Base-by-base conservation (phyloP, 441 rosid genomes). In the Adansonia rubrostipa region DNA sequence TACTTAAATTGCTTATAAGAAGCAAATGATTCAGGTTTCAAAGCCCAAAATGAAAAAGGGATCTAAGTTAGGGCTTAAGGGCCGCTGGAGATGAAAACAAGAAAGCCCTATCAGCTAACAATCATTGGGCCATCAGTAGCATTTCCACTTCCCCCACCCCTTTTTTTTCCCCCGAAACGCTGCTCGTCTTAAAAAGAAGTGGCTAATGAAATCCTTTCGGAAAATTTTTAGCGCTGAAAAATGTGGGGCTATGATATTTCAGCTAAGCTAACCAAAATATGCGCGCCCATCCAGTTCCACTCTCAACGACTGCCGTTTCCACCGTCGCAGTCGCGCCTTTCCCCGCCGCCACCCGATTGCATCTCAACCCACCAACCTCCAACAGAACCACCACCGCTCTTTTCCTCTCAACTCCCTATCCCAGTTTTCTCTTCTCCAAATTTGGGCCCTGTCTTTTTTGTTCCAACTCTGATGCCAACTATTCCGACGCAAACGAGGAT, bases 201-300 rank as follows among this genome's bases (percentile, higher is more conserved):
- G 68, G 45, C 45, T 63, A 15, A 36, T 63, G 68, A 17, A 13
- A 28, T 28, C 2, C 45, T 19, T 11, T 19, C 13, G 45, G 14
- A 33, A 63, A 28, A 6, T 57, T 33, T 22, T 3, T 33, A 14
- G 19, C 68, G 33, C 68, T 63, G 68, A 33, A 63, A 63, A 63
- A 33, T 63, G 68, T 63, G 68, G 78, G 80, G 80, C 67, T 42
- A 7, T 50, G 45, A 50, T 45, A 28, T 57, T 24, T 57, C 68
- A n/a, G 24, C 33, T 60, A 53, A 45, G 33, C 8, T 19, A 7
- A 8, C 44, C 60, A 73, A 74, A 81, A 85, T 63, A 63, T 63
- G 68, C 45, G 45, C 68, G 68, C 68, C 68, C 33, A 36, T 63
- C 45, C 45, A 63, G 0, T 63, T 63, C n/a, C 45, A 33, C 67